phyloP scores from a whole-genome alignment of 495 filamentous ascomycete genomes.

The Penicillium arizonense region DNA sequence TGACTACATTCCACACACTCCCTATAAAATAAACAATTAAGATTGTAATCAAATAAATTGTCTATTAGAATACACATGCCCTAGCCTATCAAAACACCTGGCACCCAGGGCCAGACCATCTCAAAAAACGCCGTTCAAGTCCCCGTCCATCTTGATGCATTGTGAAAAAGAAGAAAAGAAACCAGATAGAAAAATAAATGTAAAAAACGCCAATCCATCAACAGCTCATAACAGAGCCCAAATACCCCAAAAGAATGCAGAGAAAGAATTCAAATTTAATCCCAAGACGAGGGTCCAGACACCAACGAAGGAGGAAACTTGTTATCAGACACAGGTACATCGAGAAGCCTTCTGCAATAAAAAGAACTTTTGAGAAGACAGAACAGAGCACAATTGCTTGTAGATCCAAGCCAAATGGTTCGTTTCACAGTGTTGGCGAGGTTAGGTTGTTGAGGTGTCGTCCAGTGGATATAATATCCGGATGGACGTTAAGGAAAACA shows the following conservation, averaged over 20 bases:
- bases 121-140: constrained; percentile 17
- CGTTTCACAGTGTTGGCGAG: background rate
- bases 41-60: constrained; percentile 4
- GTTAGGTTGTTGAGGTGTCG: background rate
- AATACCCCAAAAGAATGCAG: background rate
- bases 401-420: background rate
- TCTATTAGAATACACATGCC: constrained; percentile 23
- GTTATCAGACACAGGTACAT: background rate
- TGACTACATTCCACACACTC: background rate
- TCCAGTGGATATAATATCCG: constrained; percentile 3
- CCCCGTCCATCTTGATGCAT: constrained; percentile 25
- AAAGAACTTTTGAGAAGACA: background rate
- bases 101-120: constrained; percentile 13
- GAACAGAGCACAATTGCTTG: background rate
- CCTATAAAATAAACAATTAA: background rate
- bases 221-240: background rate
- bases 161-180: constrained; percentile 8
- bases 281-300: background rate
- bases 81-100: constrained; percentile 10
- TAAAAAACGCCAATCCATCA: constrained; percentile 1
- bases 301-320: background rate
- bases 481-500: constrained; percentile 9
- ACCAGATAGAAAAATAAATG: constrained; percentile 1
- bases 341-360: background rate
- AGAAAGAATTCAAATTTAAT: background rate